Evolutionary conservation across 176 grass and related monocot species (phyloP).

Genomic region (Musa acuminata): DNA sequence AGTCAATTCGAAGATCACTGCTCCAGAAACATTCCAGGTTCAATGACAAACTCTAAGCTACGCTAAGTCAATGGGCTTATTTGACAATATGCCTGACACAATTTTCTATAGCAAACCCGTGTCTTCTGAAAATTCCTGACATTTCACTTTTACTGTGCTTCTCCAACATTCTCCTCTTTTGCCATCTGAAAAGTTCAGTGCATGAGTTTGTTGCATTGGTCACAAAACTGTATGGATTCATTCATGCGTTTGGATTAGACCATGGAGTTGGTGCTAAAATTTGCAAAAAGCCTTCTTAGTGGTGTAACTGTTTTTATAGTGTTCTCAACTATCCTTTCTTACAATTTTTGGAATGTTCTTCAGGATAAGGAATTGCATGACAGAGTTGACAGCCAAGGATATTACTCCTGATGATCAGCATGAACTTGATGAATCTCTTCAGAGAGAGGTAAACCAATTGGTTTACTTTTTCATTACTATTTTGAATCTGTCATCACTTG

Average conservation of each 20-base stretch:
- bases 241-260: background rate
- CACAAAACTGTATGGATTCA: background rate
- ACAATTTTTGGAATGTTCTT: constrained; percentile 14
- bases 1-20: constrained; percentile 80
- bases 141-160: background rate
- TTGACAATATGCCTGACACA: background rate
- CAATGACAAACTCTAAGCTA: background rate
- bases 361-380: constrained; percentile 82
- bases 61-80: background rate
- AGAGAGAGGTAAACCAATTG: constrained; percentile 66
- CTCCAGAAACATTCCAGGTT: constrained; percentile 96
- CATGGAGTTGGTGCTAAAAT: background rate
- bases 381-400: constrained; percentile 75
- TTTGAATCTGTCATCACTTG: background rate
- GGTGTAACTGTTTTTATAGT: background rate
- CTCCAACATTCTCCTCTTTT: background rate
- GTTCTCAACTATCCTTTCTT: background rate
- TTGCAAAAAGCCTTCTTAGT: constrained; percentile 2
- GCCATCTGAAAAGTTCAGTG: background rate
- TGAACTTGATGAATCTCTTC: constrained; percentile 89
- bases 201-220: background rate
- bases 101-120: constrained; percentile 1
- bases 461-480: constrained; percentile 5
- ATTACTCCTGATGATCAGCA: constrained; percentile 92
- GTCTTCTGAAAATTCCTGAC: background rate